These are phyloP conservation scores for Diospyros kaki DNA, from an alignment of 148 eudicot species.

Conservation along the genomic window DNA sequence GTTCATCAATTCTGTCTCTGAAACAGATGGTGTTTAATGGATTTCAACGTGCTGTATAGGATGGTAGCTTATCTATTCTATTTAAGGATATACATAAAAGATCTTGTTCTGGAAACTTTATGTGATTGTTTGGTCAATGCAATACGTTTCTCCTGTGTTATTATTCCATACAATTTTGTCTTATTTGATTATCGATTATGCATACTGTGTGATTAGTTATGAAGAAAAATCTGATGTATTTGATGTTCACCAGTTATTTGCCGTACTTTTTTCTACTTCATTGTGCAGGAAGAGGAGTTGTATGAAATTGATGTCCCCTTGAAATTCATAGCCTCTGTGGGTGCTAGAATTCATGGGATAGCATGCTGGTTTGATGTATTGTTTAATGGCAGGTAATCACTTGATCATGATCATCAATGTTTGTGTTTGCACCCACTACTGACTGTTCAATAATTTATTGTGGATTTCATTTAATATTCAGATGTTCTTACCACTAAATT, in stretches of 20 bases:
- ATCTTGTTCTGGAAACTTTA: background rate
- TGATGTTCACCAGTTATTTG: background rate
- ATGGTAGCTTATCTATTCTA: background rate
- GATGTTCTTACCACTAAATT: background rate
- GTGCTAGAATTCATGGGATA: slow-evolving; percentile 88
- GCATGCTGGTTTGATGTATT: slow-evolving; percentile 99
- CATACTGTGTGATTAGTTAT: background rate
- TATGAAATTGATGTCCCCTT: slow-evolving; percentile 90
- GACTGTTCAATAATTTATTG: too few species aligned
- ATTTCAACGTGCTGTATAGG: background rate
- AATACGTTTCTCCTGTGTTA: background rate
- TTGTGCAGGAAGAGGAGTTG: slow-evolving; percentile 84
- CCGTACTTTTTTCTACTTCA: slow-evolving; percentile 2
- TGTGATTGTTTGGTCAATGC: background rate
- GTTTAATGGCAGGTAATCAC: slow-evolving; percentile 84
- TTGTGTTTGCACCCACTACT: background rate
- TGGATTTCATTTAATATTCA: too few species aligned
- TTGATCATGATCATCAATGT: background rate
- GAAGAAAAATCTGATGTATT: background rate
- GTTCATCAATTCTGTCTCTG: background rate
- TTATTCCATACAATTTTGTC: background rate
- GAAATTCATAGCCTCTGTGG: slow-evolving; percentile 70
- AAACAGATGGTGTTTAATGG: background rate
- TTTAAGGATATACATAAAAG: background rate
- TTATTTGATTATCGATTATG: background rate